Evolutionary conservation across 2,329 filamentous ascomycete species (phyloP), one percentile per base, ranked within the genome.

Genomic region (Plectosphaerella cucumerina): DNA sequence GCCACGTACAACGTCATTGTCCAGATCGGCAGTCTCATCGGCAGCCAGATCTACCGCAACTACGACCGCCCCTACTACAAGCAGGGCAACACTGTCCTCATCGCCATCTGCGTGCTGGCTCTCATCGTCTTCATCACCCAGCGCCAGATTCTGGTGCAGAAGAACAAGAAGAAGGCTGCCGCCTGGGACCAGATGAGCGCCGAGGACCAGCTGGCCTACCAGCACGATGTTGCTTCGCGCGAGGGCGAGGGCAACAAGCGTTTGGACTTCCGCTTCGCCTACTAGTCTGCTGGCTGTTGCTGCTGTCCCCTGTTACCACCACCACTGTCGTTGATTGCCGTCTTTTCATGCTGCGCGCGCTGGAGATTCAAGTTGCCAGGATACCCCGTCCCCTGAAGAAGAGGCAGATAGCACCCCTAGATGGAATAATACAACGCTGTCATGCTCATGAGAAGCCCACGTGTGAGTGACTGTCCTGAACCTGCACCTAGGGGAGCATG

Each of bases 11-110:
- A 75, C 54, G 71, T 76, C 1, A 70, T 75, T 22, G 72, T 76
- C 0, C 74, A 76, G 53, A 60, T 76, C 18, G 74, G 73, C 21
- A 71, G 69, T 15, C 62, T 76, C 10, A 62, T 70, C 26, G 65
- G 70, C 14, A 66, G 61, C 41, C 70, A 81, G 56, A 77, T 81
- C 51, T 81, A 81, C 56, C 70, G 76, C 17, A 59, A 61, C 2
- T 69, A 74, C 50, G 81, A 84, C 50, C 69, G 70, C 6, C 80
- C 81, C 0, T 76, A 78, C 58, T 85, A 83, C 60, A 76, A 78
- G 52, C 71, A 60, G 4, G 81, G 81, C 9, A 85, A 85, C 65
- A 78, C 70, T 21, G 75, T 82, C 3, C 70, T 82, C 46, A 74
- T 85, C 21, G 75, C 69, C 2, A 70, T 85, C 46, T 66, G 75